Base-by-base conservation (phyloP, 768 basidiomycete species). In the Russula compacta region DNA sequence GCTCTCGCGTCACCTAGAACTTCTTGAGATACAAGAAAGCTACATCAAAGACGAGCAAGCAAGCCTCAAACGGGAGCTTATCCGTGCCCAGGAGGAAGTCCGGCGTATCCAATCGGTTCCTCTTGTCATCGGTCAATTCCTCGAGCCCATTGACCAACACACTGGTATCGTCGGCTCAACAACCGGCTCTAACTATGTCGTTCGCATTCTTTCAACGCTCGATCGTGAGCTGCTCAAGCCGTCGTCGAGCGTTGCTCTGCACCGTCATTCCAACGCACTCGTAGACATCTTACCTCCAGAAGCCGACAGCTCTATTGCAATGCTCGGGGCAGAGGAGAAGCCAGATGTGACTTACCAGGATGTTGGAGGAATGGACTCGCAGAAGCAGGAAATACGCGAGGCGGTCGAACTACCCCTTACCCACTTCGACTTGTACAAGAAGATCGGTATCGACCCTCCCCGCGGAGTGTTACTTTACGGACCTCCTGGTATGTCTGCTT, bases 41-140 rank as follows among this genome's bases (percentile, higher is more conserved):
- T 99, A 98, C 72, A 97, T 99, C 75, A 95, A 98, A 72, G 95
- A 99, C 68, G 97, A 99, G 73, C 95, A 97, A 69, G 91, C 91
- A 15, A 98, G 98, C 70, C 84, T 99, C 58, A 95, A 98, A 74
- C 86, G 95, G 53, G 97, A 99, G 75, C 87, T 99, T 63, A 89
- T 98, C 67, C 92, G 97, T 59, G 97, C 97, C 0, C 97, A 99
- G 71, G 97, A 99, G 73, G 97, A 99, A 76, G 97, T 99, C 71
- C 97, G 98, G 76, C 90, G 97, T 60, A 99, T 99, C 72, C 94
- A 98, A 76, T 92, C 92, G 56, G 97, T 99, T 6, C 97, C 97
- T 0, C 85, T 99, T 15, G 97, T 99, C 71, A 99, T 99, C 69
- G 97, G 97, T 59, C 97, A 99, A 74, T 99, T 99, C 78, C 83